phyloP scores from a whole-genome alignment of 2,329 filamentous ascomycete genomes.

The Exophiala sp. region DNA sequence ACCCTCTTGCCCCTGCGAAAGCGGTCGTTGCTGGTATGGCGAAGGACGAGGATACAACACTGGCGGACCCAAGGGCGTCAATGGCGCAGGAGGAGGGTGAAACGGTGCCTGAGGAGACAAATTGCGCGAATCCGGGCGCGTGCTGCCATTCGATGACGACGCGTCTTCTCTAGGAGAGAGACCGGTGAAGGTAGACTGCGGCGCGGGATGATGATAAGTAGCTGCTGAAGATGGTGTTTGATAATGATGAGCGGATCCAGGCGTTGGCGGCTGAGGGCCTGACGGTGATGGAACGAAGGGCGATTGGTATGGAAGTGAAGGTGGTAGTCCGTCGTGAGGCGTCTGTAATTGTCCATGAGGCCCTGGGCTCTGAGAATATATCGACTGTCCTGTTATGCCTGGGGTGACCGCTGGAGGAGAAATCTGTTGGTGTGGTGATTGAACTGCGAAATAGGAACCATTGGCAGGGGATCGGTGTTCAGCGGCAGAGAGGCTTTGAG shows the following conservation, averaged over 20 bases:
- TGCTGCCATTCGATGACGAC: conserved; percentile 15
- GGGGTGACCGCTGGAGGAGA: conserved; percentile 23
- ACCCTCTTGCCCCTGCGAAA: conserved; percentile 28
- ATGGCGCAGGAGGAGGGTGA: conserved; percentile 25
- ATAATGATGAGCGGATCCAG: conserved; percentile 21
- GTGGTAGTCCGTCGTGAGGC: conserved; percentile 22
- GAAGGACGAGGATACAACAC: conserved; percentile 24
- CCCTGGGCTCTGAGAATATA: conserved; percentile 27
- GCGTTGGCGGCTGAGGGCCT: conserved; percentile 23
- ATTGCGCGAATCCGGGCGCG: conserved; percentile 18
- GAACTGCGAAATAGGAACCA: conserved; percentile 25
- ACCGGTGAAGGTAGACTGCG: conserved; percentile 14
- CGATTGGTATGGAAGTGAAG: conserved; percentile 20
- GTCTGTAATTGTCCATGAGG: conserved; percentile 24
- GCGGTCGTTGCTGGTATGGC: conserved; percentile 22
- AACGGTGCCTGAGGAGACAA: conserved; percentile 25
- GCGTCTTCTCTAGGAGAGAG: conserved; percentile 23
- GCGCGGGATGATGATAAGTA: conserved; percentile 16
- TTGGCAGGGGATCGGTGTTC: conserved; percentile 23
- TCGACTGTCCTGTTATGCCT: conserved; percentile 20
- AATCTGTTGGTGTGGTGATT: conserved; percentile 28
- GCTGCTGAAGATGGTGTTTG: conserved; percentile 18
- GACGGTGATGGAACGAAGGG: conserved; percentile 27
- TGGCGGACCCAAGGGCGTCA: conserved; percentile 28
- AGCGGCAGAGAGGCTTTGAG: conserved; percentile 19